A percentile compares a stretch with the other conserved stretches of the same genome.
Conservation (phyloP, 73 alveolate species). For the Paramecium biaurelia region DNA sequence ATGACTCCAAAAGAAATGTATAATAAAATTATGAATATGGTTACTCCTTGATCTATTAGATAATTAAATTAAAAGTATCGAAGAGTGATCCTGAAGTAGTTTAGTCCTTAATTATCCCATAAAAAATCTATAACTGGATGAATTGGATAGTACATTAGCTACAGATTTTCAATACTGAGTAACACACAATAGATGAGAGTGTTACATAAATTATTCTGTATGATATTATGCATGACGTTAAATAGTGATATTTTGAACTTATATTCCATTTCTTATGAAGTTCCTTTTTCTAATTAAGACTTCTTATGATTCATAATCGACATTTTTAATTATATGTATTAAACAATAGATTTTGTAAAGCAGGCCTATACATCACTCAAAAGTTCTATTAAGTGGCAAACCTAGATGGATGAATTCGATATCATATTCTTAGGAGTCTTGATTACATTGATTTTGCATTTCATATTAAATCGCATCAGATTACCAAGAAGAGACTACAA, state of each 20-base stretch:
- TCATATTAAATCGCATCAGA: background rate
- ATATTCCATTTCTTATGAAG: background rate
- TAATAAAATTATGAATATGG: background rate
- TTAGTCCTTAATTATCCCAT: background rate
- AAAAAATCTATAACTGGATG: constrained; percentile 42
- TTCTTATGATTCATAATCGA: constrained; percentile 45
- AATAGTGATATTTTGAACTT: constrained; percentile 25
- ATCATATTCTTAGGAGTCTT: background rate
- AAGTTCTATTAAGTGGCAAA: background rate
- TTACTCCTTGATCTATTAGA: background rate
- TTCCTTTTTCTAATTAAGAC: constrained; percentile 19
- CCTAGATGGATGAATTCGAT: background rate
- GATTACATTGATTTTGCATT: background rate
- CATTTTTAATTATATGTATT: constrained; percentile 1
- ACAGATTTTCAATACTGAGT: background rate
- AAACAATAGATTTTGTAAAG: background rate
- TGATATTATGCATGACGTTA: background rate
- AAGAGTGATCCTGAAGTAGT: background rate
- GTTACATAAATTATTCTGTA: background rate
- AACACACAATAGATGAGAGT: background rate
- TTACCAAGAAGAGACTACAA: background rate
- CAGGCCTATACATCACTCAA: background rate
- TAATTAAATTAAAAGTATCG: constrained; percentile 20
- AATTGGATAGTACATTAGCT: constrained; percentile 8
- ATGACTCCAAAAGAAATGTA: constrained; percentile 25